Base-by-base conservation (phyloP, 2,329 filamentous ascomycete genomes). In the Didymella segeticola region DNA sequence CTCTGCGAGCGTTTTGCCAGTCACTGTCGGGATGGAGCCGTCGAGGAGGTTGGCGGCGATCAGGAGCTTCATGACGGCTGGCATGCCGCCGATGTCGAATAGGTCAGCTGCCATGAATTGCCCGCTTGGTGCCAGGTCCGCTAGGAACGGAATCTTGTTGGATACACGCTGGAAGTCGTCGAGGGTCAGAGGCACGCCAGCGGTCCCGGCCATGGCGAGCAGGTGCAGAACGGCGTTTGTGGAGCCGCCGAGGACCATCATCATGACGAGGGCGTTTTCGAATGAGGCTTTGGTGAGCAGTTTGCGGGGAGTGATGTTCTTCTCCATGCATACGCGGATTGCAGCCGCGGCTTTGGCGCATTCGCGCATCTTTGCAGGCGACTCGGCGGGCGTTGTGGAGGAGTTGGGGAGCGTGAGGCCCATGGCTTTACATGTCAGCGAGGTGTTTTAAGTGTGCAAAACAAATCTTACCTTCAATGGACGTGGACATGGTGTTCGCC, bases 171-270 rank as follows among this genome's bases (percentile, higher is more conserved):
- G 89, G 67, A 96, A 83, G 73, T 96, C 92, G 71, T 95, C 90
- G 29, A 96, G 79, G 0, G 87, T 89, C 11, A 96, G 80, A 5
- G 85, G 79, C 1, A 96, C 88, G 58, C 87, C 89, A 29, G 91
- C 92, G 0, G 90, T 90, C 69, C 89, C 88, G 33, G 92, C 92
- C 88, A 96, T 96, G 64, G 92, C 92, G 41, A 96, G 84, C 70
- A 96, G 88, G 74, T 96, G 92, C 48, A 96, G 82, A 3, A 96
- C 90, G 27, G 89, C 90, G 73, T 96, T 96, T 49, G 92, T 96
- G 43, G 87, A 91, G 47, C 92, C 92, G 47, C 92, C 92, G n/a
- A 96, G 82, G 2, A 90, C 88, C 90, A 96, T 96, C 72, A 91
- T 95, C 74, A 96, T 86, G 1, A 93, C 89, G 17, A 96, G 81